These are phyloP conservation scores for Mytilinidion resinicola DNA, from an alignment of 495 filamentous ascomycete species.

Conservation along the genomic window DNA sequence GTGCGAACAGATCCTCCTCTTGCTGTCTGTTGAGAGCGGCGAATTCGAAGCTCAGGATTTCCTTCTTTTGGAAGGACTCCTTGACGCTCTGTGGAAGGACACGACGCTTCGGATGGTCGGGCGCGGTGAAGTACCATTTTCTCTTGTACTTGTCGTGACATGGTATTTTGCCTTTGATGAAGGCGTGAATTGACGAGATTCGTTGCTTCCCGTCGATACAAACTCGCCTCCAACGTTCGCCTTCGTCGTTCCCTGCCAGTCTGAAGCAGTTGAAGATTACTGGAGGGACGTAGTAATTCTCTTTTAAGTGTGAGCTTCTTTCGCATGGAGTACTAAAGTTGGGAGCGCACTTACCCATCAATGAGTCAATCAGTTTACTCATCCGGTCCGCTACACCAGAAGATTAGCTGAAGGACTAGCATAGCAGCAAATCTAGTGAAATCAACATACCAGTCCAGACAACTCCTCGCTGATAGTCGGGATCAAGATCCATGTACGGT, in stretches of 20 bases:
- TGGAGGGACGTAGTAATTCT: conserved; percentile 45
- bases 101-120: conserved; percentile 27
- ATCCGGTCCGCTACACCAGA: conserved; percentile 18
- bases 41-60: conserved; percentile 43
- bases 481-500: conserved; percentile 38
- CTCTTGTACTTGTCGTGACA: conserved; percentile 34
- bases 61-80: conserved; percentile 33
- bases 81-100: conserved; percentile 27
- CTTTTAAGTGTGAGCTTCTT: conserved; percentile 14
- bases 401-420: background rate
- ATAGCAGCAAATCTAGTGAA: background rate
- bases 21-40: conserved; percentile 35
- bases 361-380: conserved; percentile 39
- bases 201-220: conserved; percentile 50
- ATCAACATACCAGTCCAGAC: conserved; percentile 37
- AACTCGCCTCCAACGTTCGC: conserved; percentile 21
- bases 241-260: conserved; percentile 12
- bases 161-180: conserved; percentile 42
- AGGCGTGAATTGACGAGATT: conserved; percentile 41
- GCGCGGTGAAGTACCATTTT: conserved; percentile 29
- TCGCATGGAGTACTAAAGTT: background rate
- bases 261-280: conserved; percentile 44
- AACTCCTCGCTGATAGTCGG: conserved; percentile 46
- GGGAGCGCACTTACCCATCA: conserved; percentile 34
- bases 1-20: conserved; percentile 46